These are phyloP conservation scores for Aspergillus fumigatus DNA, from an alignment of 2,329 filamentous ascomycete genomes.

Conservation along the genomic window DNA sequence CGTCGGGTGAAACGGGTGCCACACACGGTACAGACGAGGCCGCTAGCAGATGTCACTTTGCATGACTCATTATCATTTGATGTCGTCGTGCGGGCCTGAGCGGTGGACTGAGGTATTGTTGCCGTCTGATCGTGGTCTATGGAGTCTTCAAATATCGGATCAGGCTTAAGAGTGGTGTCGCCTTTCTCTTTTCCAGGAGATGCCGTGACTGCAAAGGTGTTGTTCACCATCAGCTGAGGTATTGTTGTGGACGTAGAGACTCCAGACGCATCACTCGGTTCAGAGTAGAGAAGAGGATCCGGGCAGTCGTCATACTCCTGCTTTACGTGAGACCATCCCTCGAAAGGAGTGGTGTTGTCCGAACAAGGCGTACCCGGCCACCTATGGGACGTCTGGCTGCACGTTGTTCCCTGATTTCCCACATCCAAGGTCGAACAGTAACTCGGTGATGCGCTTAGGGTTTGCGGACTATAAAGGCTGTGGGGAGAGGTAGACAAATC, in stretches of 20 bases:
- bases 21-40: constrained; percentile 70
- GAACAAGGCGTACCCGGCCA: constrained; percentile 26
- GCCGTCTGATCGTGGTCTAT: neutral
- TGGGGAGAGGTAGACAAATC: constrained; percentile 21
- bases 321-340: constrained; percentile 8
- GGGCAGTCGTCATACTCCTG: constrained; percentile 15
- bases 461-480: constrained; percentile 20
- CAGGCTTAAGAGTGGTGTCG: neutral
- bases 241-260: constrained; percentile 2
- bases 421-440: constrained; percentile 21
- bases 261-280: neutral
- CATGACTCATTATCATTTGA: constrained; percentile 5
- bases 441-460: constrained; percentile 20
- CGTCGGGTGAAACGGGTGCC: constrained; percentile 74
- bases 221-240: constrained; percentile 1
- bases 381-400: constrained; percentile 12
- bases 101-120: constrained; percentile 1
- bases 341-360: constrained; percentile 15
- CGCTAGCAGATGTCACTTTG: constrained; percentile 46
- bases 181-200: neutral
- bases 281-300: constrained; percentile 9
- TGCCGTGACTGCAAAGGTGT: neutral
- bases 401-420: constrained; percentile 9
- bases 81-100: constrained; percentile 5
- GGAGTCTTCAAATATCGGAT: neutral